Base-by-base conservation (phyloP, 2,329 filamentous ascomycete genomes). In the Pseudomassariella vexata region DNA sequence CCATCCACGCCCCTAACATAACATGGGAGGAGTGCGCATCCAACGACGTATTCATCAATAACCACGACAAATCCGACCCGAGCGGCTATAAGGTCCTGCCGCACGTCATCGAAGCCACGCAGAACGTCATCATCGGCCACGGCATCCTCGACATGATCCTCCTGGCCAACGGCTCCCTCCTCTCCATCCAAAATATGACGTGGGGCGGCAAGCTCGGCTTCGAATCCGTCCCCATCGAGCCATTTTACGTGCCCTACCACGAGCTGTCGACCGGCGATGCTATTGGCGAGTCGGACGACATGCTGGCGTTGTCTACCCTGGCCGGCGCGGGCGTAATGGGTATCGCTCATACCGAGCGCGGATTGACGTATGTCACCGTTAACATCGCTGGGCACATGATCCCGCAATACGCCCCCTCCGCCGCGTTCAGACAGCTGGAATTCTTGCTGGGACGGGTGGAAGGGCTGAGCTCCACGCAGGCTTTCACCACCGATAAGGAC, bases 171-270 rank as follows among this genome's bases (percentile, higher is more conserved):
- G 84, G 83, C 11, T 82, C 82, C 0, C 64, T 90, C 2, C 62
- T 86, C 6, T 70, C 72, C 1, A 79, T 89, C 37, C 84, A 90
- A 51, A 88, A 88, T 61, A 85, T 89, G 78, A 88, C 82, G 0
- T 90, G 79, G 77, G 75, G 76, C 36, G 84, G 83, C 5, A 53
- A 66, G 25, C 73, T 82, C 31, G 85, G 85, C 0, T 89, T 90
- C 64, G 72, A 79, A 41, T 51, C 55, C 2, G 55, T 60, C 1
- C 85, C 84, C 0, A 52, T 52, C 2, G 68, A 76, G 31, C 75
- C 78, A 3, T 79, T 85, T 49, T 85, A 74, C 50, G 80, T 88
- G 0, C 83, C 84, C 0, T 79, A 75, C 49, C 75, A 80, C 44
- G 62, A 70, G 34, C 58, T 68, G 15, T 57, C 40, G 33, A 45